phyloP scores from a whole-genome alignment of 768 basidiomycete species.

The Tricholoma saponaceum region DNA sequence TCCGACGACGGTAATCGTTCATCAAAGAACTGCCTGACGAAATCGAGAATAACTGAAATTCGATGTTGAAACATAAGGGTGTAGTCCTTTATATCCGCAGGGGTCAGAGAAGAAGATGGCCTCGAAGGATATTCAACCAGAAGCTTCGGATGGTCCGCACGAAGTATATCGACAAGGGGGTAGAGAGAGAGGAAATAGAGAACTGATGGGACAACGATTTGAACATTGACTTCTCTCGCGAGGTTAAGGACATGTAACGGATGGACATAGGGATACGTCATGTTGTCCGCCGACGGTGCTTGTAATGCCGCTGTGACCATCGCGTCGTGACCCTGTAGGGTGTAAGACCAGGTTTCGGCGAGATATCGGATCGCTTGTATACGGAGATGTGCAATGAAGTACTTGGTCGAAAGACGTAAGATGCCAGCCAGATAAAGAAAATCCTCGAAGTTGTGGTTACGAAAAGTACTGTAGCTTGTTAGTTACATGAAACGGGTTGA shows the following conservation, averaged over 20 bases:
- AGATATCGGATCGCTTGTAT: constrained; percentile 46
- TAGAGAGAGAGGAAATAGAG: constrained; percentile 60
- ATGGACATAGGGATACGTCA: constrained; percentile 57
- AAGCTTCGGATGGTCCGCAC: constrained; percentile 52
- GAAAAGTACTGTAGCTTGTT: constrained; percentile 27
- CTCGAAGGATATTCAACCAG: constrained; percentile 42
- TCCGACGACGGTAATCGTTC: constrained; percentile 21
- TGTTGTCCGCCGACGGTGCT: constrained; percentile 34
- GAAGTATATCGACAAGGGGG: constrained; percentile 43
- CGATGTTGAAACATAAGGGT: constrained; percentile 57
- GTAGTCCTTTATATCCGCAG: constrained; percentile 43
- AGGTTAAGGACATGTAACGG: constrained; percentile 56
- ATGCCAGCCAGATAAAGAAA: constrained; percentile 56
- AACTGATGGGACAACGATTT: constrained; percentile 44
- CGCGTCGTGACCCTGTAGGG: constrained; percentile 50
- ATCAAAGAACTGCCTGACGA: constrained; percentile 40
- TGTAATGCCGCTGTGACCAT: constrained; percentile 49
- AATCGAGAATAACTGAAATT: constrained; percentile 41
- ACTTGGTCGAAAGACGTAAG: constrained; percentile 56
- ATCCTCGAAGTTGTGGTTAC: constrained; percentile 39
- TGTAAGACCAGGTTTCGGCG: constrained; percentile 46
- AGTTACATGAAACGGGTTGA: background rate
- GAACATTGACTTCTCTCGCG: constrained; percentile 45
- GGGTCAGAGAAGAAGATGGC: constrained; percentile 39
- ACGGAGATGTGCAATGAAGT: constrained; percentile 52